Evolutionary conservation across 495 filamentous ascomycete species (phyloP).

Genomic region (Sporormia fimetaria): DNA sequence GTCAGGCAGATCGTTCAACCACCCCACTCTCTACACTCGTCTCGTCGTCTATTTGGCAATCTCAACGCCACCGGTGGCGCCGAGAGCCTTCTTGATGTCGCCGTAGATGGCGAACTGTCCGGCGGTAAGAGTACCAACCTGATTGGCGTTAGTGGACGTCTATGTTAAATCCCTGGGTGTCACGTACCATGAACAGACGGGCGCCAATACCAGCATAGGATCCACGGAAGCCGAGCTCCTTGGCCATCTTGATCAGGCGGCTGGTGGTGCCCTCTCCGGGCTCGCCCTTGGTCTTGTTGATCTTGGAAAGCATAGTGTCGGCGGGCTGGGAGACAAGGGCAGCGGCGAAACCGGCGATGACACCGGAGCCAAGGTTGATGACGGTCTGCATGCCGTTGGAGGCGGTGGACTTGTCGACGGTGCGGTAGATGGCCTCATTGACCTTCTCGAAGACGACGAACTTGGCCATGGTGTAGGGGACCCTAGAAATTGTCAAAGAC

Average conservation of each 20-base stretch:
- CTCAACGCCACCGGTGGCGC: constrained; percentile 69
- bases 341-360: constrained; percentile 95
- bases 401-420: constrained; percentile 64
- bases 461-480: constrained; percentile 99
- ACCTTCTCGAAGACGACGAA: constrained; percentile 99
- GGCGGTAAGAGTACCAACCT: constrained; percentile 66
- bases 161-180: not conserved
- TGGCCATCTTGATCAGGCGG: constrained; percentile 90
- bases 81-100: constrained; percentile 53
- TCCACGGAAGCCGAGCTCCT: constrained; percentile 84
- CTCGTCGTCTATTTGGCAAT: constrained; percentile 44
- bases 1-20: no score
- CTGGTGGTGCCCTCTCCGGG: constrained; percentile 88
- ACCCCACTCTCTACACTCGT: no score
- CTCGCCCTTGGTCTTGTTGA: constrained; percentile 98
- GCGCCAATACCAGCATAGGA: constrained; percentile 88
- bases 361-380: constrained; percentile 90
- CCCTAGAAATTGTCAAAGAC: constrained; percentile 40
- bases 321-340: constrained; percentile 94
- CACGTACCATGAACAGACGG: constrained; percentile 64
- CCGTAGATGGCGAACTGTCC: constrained; percentile 98
- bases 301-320: constrained; percentile 98
- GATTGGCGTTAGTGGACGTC: constrained; percentile 15
- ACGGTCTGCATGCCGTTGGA: constrained; percentile 66
- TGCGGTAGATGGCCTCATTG: constrained; percentile 61